Percentiles rank a stretch among this genome's conserved stretches.
Evolutionary conservation across 148 eudicot species (phyloP).

Genomic region (Rhododendron griersonianum): DNA sequence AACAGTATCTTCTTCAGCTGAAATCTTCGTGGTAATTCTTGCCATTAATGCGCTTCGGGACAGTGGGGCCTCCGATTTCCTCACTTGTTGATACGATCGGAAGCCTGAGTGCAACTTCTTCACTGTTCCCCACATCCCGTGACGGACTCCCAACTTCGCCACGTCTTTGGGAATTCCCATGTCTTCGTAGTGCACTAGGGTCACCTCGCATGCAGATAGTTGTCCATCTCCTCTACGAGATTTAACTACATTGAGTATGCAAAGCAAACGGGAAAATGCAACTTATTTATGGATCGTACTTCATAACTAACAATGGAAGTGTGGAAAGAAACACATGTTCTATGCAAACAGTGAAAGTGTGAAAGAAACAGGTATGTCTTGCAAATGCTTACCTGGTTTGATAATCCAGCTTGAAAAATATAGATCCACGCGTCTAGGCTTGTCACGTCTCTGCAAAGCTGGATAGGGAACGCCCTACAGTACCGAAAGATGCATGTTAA

Average conservation of each 20-base stretch:
- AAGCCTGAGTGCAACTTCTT: slow-evolving; percentile 87
- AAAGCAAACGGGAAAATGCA: background rate
- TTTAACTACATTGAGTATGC: slow-evolving; percentile 42
- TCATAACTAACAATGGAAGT: background rate
- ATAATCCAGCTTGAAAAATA: slow-evolving; percentile 96
- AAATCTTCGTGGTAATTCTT: slow-evolving; percentile 53
- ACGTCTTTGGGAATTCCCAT: slow-evolving; percentile 98
- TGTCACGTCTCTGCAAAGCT: slow-evolving; percentile 67
- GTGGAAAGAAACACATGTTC: background rate
- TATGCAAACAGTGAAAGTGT: background rate
- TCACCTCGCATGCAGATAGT: slow-evolving; percentile 78
- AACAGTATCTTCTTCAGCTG: slow-evolving; percentile 28
- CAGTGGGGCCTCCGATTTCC: slow-evolving; percentile 47
- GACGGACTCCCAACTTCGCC: slow-evolving; percentile 85
- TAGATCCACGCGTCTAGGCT: slow-evolving; percentile 90
- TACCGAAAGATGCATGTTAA: slow-evolving; percentile 6
- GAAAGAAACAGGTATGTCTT: background rate
- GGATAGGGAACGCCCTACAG: slow-evolving; percentile 77
- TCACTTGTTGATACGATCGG: slow-evolving; percentile 68
- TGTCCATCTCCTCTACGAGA: slow-evolving; percentile 82
- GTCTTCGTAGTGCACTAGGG: slow-evolving; percentile 81
- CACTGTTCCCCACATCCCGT: slow-evolving; percentile 99
- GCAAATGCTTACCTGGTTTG: slow-evolving; percentile 60
- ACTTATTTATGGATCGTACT: background rate
- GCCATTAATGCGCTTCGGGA: slow-evolving; percentile 74